Conservation (phyloP, 129 eudicot species). For the sunflower (Helianthus annuus) region DNA sequence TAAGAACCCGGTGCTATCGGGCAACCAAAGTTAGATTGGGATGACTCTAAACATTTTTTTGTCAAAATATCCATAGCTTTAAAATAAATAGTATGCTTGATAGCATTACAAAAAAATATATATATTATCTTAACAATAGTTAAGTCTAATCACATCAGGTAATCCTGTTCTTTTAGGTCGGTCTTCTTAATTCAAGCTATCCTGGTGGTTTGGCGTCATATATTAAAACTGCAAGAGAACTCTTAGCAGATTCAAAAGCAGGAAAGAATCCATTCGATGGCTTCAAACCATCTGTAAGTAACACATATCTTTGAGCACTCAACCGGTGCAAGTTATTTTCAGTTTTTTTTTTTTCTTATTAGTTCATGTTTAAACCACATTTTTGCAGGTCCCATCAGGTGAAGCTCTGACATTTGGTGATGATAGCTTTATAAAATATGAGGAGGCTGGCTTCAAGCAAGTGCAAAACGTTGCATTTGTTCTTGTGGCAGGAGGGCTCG, state of each 20-base stretch:
- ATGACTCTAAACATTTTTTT: too few species aligned
- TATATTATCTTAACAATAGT: too few species aligned
- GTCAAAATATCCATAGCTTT: too few species aligned
- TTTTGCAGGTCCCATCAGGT: conserved; percentile 84
- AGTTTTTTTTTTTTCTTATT: not conserved
- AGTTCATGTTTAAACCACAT: not conserved
- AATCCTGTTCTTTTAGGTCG: too few species aligned
- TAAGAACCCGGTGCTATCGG: too few species aligned
- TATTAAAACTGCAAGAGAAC: conserved; percentile 83
- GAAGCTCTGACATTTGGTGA: conserved; percentile 79
- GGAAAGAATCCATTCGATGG: conserved; percentile 98
- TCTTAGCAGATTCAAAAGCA: conserved; percentile 88
- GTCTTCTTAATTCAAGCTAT: too few species aligned
- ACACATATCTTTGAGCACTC: conserved; percentile 1
- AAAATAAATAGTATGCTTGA: too few species aligned
- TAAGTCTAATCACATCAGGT: too few species aligned
- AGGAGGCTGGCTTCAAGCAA: conserved; percentile 79
- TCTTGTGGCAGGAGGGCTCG: conserved; percentile 99
- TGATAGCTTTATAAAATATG: conserved; percentile 66
- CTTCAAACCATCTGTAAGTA: conserved; percentile 85
- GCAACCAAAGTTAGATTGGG: too few species aligned
- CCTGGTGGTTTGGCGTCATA: too few species aligned
- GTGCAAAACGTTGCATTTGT: conserved; percentile 90
- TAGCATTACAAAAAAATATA: too few species aligned
- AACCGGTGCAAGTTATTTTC: not conserved